Percentiles rank a stretch among this genome's conserved stretches.
Evolutionary conservation across 768 basidiomycete species (phyloP).

Genomic region (Tylopilus intermedius): DNA sequence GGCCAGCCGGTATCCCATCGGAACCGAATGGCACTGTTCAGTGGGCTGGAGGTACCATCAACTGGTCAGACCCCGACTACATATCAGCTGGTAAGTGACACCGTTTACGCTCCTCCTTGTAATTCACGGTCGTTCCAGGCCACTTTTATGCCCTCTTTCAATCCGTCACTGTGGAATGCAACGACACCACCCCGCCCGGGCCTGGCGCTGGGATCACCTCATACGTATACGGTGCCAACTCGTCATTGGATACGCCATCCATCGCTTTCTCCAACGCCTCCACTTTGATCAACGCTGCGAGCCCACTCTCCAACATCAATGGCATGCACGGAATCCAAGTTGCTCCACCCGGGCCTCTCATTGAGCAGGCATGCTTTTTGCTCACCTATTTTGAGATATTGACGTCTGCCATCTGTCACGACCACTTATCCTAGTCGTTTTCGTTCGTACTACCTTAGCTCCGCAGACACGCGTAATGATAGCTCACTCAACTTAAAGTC

Average conservation of each 20-base stretch:
- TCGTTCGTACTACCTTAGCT: neutral
- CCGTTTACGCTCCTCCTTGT: neutral
- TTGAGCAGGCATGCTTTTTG: slow-evolving; percentile 12
- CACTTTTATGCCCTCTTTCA: slow-evolving; percentile 67
- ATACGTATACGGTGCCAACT: slow-evolving; percentile 60
- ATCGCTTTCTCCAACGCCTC: slow-evolving; percentile 57
- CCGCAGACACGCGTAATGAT: neutral
- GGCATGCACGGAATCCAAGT: slow-evolving; percentile 12
- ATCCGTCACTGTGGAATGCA: slow-evolving; percentile 61
- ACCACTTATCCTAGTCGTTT: neutral
- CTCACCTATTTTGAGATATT: slow-evolving; percentile 17
- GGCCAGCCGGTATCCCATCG: slow-evolving; percentile 73
- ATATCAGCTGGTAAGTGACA: slow-evolving; percentile 45
- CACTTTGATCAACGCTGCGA: slow-evolving; percentile 43
- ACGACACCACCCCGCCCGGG: slow-evolving; percentile 39
- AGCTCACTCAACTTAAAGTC: no score
- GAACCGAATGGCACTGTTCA: slow-evolving; percentile 63
- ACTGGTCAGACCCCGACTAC: slow-evolving; percentile 81
- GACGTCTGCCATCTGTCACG: neutral
- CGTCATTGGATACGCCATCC: slow-evolving; percentile 46
- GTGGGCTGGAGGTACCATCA: slow-evolving; percentile 81
- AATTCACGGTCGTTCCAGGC: slow-evolving; percentile 32
- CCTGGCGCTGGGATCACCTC: slow-evolving; percentile 45
- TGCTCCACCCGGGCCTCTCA: slow-evolving; percentile 1
- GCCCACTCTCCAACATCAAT: slow-evolving; percentile 4